phyloP scores from a whole-genome alignment of 2,329 filamentous ascomycete species.

The Remersonia thermophila region DNA sequence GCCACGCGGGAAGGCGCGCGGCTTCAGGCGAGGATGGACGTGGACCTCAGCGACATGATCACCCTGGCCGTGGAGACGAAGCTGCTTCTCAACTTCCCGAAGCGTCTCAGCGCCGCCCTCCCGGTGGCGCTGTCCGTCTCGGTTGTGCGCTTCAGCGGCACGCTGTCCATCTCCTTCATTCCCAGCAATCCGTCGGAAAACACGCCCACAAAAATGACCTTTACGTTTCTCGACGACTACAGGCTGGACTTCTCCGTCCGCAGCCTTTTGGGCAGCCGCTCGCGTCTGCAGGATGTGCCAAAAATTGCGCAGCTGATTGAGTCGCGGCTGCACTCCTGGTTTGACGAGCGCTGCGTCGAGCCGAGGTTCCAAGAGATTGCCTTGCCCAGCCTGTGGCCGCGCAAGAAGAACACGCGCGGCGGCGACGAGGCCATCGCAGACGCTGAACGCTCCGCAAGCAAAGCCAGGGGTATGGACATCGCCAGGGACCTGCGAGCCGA shows the following conservation, averaged over 20 bases:
- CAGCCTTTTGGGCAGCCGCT: slow-evolving; percentile 68
- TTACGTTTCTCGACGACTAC: slow-evolving; percentile 87
- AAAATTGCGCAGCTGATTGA: slow-evolving; percentile 82
- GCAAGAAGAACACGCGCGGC: slow-evolving; percentile 71
- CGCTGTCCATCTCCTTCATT: slow-evolving; percentile 84
- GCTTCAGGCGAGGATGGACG: slow-evolving; percentile 90
- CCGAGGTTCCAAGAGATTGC: slow-evolving; percentile 80
- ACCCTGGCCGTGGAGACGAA: slow-evolving; percentile 92
- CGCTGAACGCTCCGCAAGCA: slow-evolving; percentile 35
- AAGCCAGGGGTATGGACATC: slow-evolving; percentile 42
- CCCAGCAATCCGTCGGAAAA: slow-evolving; percentile 57
- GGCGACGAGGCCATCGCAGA: slow-evolving; percentile 47
- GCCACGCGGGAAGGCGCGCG: slow-evolving; percentile 54
- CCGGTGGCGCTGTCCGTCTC: slow-evolving; percentile 87
- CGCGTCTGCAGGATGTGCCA: slow-evolving; percentile 69
- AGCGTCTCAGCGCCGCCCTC: slow-evolving; percentile 73
- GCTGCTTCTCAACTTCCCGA: slow-evolving; percentile 86
- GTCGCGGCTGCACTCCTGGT: slow-evolving; percentile 69
- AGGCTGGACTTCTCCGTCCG: slow-evolving; percentile 70
- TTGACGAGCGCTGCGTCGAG: slow-evolving; percentile 76
- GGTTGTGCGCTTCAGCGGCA: slow-evolving; percentile 89
- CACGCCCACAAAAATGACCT: slow-evolving; percentile 79
- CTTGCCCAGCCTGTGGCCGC: slow-evolving; percentile 69
- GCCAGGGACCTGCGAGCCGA: slow-evolving; percentile 40
- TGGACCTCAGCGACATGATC: slow-evolving; percentile 91